Base-by-base conservation (phyloP, 108 stramenopile species). In the Cylindrotheca closterium region DNA sequence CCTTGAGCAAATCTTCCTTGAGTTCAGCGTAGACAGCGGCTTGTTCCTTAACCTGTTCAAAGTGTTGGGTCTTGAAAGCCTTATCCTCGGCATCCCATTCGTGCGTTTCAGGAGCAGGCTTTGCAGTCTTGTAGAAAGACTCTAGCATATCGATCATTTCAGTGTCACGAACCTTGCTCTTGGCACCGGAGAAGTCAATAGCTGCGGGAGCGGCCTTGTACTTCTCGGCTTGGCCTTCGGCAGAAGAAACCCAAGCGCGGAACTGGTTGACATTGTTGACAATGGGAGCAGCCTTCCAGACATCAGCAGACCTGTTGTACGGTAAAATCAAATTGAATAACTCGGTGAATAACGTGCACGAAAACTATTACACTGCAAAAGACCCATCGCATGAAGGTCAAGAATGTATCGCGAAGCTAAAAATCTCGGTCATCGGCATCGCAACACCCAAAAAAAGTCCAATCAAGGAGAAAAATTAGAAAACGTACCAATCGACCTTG, bases 141-240 rank as follows among this genome's bases (percentile, higher is more conserved):
- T 94, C 88, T 31, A 94, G 57, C 23, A 77, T 58, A 3, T 89
- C 89, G 21, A 94, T 85, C 47, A 94, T 81, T 48, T 83, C 65
- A 33, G 67, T 72, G 78, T 91, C 89, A 42, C 86, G 82, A 48
- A 94, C 81, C 12, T 79, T 52, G 12, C 61, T 67, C 74, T 94
- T 94, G 55, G 87, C 81, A 49, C 71, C 51, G 52, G 75, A 70
- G 66, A 94, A 94, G 60, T 91, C 93, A 58, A 94, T 80, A 51
- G 87, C 77, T 3, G 82, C 58, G 46, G 93, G 93, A n/a, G 84
- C 57, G 7, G 82, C 73, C n/a, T 79, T 42, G 84, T 88, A 94
- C 60, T 89, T 94, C 37, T 89, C 86, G 26, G 87, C 89, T 77
- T 82, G 80, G 56, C 80, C 68, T 29, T 94, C 93, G 34, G 86